Conservation (phyloP, 169 alveolate genomes). For the Eimeria maxima region DNA sequence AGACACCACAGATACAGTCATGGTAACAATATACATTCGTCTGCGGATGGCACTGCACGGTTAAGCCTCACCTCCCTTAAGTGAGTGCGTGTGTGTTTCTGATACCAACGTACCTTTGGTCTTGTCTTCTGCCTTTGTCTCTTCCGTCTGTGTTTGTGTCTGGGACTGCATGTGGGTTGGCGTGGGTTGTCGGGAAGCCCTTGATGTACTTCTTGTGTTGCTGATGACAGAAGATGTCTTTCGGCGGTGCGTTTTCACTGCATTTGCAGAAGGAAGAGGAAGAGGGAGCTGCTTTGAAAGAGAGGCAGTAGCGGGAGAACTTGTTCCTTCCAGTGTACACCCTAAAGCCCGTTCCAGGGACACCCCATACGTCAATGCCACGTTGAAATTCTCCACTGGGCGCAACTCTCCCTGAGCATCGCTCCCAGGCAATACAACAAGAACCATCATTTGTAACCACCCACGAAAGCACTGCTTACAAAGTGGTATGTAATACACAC, state of each 20-base stretch:
- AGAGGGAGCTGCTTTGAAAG: conserved; percentile 21
- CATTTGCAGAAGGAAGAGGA: not conserved
- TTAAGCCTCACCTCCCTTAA: not conserved
- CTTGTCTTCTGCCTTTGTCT: not conserved
- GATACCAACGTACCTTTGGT: not conserved
- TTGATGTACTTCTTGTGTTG: conserved; percentile 16
- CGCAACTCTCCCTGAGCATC: conserved; percentile 71
- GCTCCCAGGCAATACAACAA: not conserved
- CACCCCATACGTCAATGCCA: conserved; percentile 60
- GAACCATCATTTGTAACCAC: not conserved
- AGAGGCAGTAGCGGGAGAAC: conserved; percentile 25
- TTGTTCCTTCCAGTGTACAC: conserved; percentile 49
- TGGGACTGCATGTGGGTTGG: not conserved
- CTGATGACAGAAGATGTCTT: conserved; percentile 39
- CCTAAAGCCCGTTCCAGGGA: conserved; percentile 46
- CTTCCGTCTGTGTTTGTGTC: conserved; percentile 7
- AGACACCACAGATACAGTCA: not conserved
- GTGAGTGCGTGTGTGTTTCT: not conserved
- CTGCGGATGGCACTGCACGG: no score
- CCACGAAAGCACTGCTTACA: not conserved
- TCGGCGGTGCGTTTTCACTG: conserved; percentile 17
- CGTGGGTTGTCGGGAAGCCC: conserved; percentile 21
- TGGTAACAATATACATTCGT: not conserved
- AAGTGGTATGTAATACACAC: not conserved
- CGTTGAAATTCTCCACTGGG: conserved; percentile 79